A percentile compares a stretch with the other conserved stretches of the same genome.
These are phyloP conservation scores for Phaeolepiota aurea DNA, from an alignment of 768 basidiomycete species.

Conservation along the genomic window DNA sequence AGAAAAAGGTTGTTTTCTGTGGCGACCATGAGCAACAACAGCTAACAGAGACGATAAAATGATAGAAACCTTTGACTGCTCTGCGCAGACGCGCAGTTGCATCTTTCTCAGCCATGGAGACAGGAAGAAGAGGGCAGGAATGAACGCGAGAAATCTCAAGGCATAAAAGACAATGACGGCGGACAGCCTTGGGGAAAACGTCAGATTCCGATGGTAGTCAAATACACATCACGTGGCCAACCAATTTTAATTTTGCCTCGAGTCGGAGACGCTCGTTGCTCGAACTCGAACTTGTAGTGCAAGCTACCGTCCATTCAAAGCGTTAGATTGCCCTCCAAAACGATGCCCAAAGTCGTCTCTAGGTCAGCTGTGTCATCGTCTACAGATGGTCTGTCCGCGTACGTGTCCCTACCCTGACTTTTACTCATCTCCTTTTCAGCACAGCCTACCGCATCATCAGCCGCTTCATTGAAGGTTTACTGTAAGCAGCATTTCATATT, in stretches of 20 bases:
- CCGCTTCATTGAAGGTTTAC: constrained; percentile 72
- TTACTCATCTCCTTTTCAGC: constrained; percentile 32
- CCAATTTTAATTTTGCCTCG: too few species aligned
- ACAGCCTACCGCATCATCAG: constrained; percentile 71
- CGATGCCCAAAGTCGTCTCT: constrained; percentile 90
- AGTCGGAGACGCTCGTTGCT: too few species aligned
- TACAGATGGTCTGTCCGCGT: constrained; percentile 57
- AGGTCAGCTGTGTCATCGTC: constrained; percentile 86
- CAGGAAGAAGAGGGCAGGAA: constrained; percentile 12
- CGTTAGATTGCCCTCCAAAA: constrained; percentile 6
- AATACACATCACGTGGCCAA: not conserved
- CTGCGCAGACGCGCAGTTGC: constrained; percentile 64
- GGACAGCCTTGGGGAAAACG: constrained; percentile 6
- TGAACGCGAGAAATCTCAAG: not conserved
- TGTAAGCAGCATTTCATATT: constrained; percentile 39
- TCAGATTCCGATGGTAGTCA: constrained; percentile 5
- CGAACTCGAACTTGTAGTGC: too few species aligned
- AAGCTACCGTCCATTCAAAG: too few species aligned
- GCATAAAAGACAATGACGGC: constrained; percentile 11
- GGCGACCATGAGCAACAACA: constrained; percentile 10
- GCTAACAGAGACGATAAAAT: not conserved
- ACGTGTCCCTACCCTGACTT: not conserved
- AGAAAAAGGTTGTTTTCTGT: constrained; percentile 93
- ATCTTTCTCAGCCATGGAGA: constrained; percentile 77
- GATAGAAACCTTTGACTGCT: constrained; percentile 63